Evolutionary conservation across 2,329 filamentous ascomycete genomes (phyloP), one percentile per base, ranked within the genome.

Genomic region (Seiridium unicorne): DNA sequence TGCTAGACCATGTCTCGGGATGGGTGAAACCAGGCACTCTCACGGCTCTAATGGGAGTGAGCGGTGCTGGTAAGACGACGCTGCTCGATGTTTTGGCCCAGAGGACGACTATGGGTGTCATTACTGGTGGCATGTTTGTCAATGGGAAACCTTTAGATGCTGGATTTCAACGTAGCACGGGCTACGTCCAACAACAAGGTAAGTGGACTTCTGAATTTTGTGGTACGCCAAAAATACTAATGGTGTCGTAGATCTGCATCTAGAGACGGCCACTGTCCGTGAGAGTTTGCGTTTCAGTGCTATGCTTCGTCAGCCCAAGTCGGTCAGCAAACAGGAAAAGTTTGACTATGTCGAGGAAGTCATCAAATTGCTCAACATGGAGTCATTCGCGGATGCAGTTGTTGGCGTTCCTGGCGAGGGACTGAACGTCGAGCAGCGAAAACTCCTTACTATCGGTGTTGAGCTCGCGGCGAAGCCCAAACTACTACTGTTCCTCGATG

Each of bases 11-110:
- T 59, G 90, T 96, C 1, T 86, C 91, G 65, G 93, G 93, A 5
- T 96, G 91, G 90, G 91, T 97, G 60, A 93, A 93, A 72, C 93
- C 93, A 0, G 93, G 93, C 36, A 96, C 91, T 1, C 77, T 96
- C 40, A 96, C 92, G 3, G 92, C 92, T 1, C 79, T 96, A 1
- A 91, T 91, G 88, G 82, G 88, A 73, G 86, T 88, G 8, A 86
- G 84, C 49, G 88, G 89, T 67, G 89, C 89, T 38, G 89, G 89
- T 58, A 92, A 91, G 71, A 91, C 89, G 0, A 91, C 89, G 2
- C 79, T 92, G 42, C 75, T 92, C 42, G 87, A 92, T 73, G 87
- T 88, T 7, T 79, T 92, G 56, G 89, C 89, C 44, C 87, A 84
- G 57, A 85, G 89, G 69, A 85, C 87, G 4, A 90, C 86, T 2